Base-by-base conservation (phyloP, 108 stramenopile species). In the Nitzschia sp. region DNA sequence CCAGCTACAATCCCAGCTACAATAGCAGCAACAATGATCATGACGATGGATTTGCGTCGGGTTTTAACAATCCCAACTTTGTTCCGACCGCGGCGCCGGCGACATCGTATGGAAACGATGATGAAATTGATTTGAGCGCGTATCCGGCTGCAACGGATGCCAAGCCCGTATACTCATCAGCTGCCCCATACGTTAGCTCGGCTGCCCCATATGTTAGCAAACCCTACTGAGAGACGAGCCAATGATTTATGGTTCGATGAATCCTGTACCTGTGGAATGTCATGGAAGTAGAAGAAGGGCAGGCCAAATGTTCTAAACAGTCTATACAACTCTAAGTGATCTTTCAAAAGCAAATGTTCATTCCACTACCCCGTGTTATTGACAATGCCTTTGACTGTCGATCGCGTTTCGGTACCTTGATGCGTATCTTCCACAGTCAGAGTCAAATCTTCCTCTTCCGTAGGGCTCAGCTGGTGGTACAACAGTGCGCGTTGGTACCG, bases 1-100 rank as follows among this genome's bases (percentile, higher is more conserved):
- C 66, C 0, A 51, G 4, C 17, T 51, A 8, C 21, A 34, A 31
- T 17, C 42, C 1, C 42, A 54, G 36, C 34, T 4, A 53, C 26
- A 72, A 64, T 34, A 32, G 15, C 29, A 5, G 8, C 36, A 58
- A 31, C 27, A 18, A 32, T 23, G 46, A 68, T 33, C n/a, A 42
- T 2, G 72, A 79, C 45, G 76, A 77, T 64, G 76, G 75, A 2
- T 76, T 76, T 73, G 75, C 81, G 2, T 45, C 57, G 24, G 71
- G 72, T n/a, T 77, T 82, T 34, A 53, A 70, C 48, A 76, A 82
- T 66, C 68, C 75, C 23, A 45, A 45, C 29, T 70, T 36, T 51
- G 46, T 68, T 1, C 72, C 71, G 9, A 53, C 57, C 17, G 57
- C 72, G 1, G 30, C 61, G 2, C 31, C 63, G 17, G 55, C 27